Evolutionary conservation across 2,329 filamentous ascomycete genomes (phyloP).

Genomic region (Drechslerella dactyloides): DNA sequence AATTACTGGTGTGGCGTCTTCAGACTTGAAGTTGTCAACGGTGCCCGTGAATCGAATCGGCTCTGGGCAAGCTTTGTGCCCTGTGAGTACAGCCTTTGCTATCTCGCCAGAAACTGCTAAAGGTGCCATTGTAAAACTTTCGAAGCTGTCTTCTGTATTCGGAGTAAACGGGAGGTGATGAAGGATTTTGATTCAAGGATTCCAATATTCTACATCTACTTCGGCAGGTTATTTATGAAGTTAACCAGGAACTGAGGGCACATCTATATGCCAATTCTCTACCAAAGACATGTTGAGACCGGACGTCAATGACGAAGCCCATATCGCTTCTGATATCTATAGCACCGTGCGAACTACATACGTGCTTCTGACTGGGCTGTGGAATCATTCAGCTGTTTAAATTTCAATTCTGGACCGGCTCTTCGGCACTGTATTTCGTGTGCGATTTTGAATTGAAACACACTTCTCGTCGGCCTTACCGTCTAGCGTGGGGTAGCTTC

Average conservation of each 20-base stretch:
- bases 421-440: slow-evolving; percentile 17
- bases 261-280: no score
- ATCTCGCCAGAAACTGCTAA: slow-evolving; percentile 33
- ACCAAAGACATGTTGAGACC: no score
- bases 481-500: neutral
- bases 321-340: neutral
- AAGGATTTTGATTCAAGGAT: no score
- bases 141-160: neutral
- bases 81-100: slow-evolving; percentile 14
- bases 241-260: no score
- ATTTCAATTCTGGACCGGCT: slow-evolving; percentile 14
- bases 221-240: no score
- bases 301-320: neutral
- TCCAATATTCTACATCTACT: no score
- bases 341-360: neutral
- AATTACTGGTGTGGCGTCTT: slow-evolving; percentile 68
- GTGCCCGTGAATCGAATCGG: slow-evolving; percentile 32
- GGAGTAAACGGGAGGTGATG: no score
- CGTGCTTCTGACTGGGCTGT: neutral
- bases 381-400: neutral
- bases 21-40: slow-evolving; percentile 56
- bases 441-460: slow-evolving; percentile 38
- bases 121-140: slow-evolving; percentile 32
- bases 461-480: no score
- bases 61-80: slow-evolving; percentile 30